Evolutionary conservation across 768 basidiomycete species (phyloP).

Genomic region (Suillus subalutaceus): DNA sequence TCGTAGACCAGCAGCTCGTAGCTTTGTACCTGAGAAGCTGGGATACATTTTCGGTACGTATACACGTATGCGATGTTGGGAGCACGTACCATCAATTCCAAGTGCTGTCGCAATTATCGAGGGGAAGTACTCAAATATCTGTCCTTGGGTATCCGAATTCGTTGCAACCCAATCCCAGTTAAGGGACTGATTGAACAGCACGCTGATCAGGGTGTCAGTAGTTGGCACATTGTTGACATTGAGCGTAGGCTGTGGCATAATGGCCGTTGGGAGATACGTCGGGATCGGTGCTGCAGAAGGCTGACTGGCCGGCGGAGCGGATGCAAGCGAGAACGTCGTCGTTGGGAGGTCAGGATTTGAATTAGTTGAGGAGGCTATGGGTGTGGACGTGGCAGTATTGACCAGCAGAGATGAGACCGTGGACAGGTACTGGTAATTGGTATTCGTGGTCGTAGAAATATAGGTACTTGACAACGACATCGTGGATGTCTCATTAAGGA

Average conservation of each 20-base stretch:
- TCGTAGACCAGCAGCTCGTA: constrained; percentile 72
- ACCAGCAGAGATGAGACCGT: constrained; percentile 38
- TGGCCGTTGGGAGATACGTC: constrained; percentile 58
- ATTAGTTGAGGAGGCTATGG: constrained; percentile 23
- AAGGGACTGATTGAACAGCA: constrained; percentile 63
- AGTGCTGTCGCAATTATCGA: constrained; percentile 49
- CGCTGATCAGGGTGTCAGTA: constrained; percentile 55
- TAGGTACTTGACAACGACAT: constrained; percentile 18
- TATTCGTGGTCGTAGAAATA: constrained; percentile 25
- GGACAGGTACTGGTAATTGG: constrained; percentile 37
- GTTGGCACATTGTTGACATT: constrained; percentile 32
- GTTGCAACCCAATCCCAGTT: constrained; percentile 72
- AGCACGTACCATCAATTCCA: constrained; percentile 41
- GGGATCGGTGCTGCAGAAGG: constrained; percentile 49
- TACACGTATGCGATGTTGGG: constrained; percentile 13
- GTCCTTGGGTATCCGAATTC: constrained; percentile 59
- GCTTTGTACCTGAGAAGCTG: constrained; percentile 42
- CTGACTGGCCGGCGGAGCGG: constrained; percentile 25
- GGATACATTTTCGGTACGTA: constrained; percentile 36
- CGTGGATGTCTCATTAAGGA: constrained; percentile 10
- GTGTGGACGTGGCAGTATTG: constrained; percentile 23
- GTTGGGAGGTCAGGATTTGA: constrained; percentile 43
- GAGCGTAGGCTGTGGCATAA: constrained; percentile 46
- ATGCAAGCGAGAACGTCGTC: constrained; percentile 31
- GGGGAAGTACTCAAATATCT: constrained; percentile 80